Evolutionary conservation across 768 basidiomycete genomes (phyloP).

Genomic region (Mycena sanguinolenta): DNA sequence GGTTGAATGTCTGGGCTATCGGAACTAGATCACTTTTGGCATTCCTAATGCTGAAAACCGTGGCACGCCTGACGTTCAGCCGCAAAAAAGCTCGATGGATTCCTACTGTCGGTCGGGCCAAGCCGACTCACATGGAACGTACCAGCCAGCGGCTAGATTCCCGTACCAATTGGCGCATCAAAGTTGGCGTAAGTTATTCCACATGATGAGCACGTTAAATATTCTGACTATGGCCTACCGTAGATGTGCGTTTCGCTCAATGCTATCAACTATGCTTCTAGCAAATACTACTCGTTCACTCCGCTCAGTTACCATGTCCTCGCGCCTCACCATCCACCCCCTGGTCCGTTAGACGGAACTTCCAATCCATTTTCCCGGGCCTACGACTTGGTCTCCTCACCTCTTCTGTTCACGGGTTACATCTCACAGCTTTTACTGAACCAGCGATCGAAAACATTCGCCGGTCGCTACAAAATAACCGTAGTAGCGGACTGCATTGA

Average conservation of each 20-base stretch:
- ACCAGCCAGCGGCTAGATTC: constrained; percentile 31
- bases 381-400: constrained; percentile 5
- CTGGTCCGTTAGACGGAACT: constrained; percentile 3
- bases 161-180: constrained; percentile 20
- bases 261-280: constrained; percentile 3
- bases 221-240: not conserved
- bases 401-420: constrained; percentile 30
- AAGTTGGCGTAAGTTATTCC: constrained; percentile 20
- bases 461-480: constrained; percentile 32
- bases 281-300: constrained; percentile 18
- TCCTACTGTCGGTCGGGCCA: not conserved
- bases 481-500: constrained; percentile 6
- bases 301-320: constrained; percentile 28
- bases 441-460: constrained; percentile 29
- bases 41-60: constrained; percentile 26
- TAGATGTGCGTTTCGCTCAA: constrained; percentile 26
- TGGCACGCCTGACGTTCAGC: constrained; percentile 16
- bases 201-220: too few relatives aligned
- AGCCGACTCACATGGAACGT: constrained; percentile 30
- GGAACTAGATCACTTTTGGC: constrained; percentile 2
- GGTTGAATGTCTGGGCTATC: constrained; percentile 9
- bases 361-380: not conserved
- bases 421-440: constrained; percentile 30
- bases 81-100: not conserved
- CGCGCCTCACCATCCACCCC: constrained; percentile 14